phyloP scores from a whole-genome alignment of 176 grass and related monocot genomes.

The Saccharum officinarum region DNA sequence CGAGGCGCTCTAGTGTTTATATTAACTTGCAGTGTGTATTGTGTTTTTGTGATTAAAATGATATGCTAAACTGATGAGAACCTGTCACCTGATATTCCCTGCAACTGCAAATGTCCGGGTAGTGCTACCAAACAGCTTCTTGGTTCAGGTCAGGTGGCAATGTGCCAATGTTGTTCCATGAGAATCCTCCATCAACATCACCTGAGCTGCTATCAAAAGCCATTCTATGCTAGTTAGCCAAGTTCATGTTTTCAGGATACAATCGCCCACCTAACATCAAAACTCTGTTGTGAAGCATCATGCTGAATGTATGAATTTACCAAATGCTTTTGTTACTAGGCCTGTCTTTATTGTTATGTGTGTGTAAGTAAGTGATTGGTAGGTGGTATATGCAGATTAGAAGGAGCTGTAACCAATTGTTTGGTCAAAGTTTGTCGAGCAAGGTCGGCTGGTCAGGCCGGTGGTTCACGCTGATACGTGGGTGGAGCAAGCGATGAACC shows the following conservation, averaged over 20 bases:
- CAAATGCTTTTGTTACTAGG: neutral
- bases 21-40: neutral
- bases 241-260: neutral
- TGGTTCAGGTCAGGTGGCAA: neutral
- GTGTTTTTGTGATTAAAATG: neutral
- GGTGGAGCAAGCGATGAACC: neutral
- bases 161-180: neutral
- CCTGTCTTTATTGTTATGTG: neutral
- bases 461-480: conserved; percentile 40
- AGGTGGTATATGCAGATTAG: neutral
- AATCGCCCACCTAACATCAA: neutral
- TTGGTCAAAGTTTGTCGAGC: neutral
- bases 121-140: neutral
- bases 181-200: neutral
- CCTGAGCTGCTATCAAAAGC: neutral
- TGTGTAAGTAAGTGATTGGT: neutral
- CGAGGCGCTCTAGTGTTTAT: neutral
- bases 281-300: neutral
- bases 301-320: neutral
- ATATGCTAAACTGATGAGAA: neutral
- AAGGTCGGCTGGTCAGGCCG: neutral
- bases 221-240: neutral
- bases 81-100: neutral
- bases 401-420: neutral
- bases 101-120: neutral